Evolutionary conservation across 768 basidiomycete species (phyloP).

Genomic region (Hirschioporus abietinus): DNA sequence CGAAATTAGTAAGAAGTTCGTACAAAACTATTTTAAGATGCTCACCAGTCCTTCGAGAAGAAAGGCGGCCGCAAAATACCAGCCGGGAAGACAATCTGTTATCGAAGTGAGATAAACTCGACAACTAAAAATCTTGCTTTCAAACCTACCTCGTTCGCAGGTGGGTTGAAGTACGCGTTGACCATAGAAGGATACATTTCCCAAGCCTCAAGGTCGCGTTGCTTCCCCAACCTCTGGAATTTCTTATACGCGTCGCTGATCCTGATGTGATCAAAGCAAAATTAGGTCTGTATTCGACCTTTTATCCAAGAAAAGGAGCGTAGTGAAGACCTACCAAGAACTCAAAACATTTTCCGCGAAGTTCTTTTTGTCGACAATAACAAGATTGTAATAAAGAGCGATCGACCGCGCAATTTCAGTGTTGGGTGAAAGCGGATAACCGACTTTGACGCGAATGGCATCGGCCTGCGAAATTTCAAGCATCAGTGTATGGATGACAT

Average conservation of each 20-base stretch:
- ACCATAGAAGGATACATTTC: slow-evolving; percentile 85
- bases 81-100: slow-evolving; percentile 90
- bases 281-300: slow-evolving; percentile 6
- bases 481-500: slow-evolving; percentile 1
- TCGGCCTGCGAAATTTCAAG: slow-evolving; percentile 48
- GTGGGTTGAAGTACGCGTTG: slow-evolving; percentile 85
- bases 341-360: slow-evolving; percentile 85
- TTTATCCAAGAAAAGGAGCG: background rate
- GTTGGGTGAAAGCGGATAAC: slow-evolving; percentile 86
- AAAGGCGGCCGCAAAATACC: slow-evolving; percentile 93
- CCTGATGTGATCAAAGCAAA: slow-evolving; percentile 27
- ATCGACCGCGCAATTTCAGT: slow-evolving; percentile 67
- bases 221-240: slow-evolving; percentile 72
- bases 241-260: slow-evolving; percentile 54
- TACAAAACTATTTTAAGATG: slow-evolving; percentile 11
- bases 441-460: slow-evolving; percentile 85
- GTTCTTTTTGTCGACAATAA: slow-evolving; percentile 57
- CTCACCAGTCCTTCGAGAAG: slow-evolving; percentile 75
- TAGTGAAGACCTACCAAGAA: slow-evolving; percentile 39
- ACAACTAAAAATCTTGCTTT: background rate
- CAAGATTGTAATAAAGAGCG: slow-evolving; percentile 63
- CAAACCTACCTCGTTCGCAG: slow-evolving; percentile 69
- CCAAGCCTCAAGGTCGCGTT: slow-evolving; percentile 71
- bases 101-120: background rate
- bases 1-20: slow-evolving; percentile 6